These are phyloP conservation scores for Aspergillus asperescens DNA, from an alignment of 495 filamentous ascomycete species.

Conservation along the genomic window DNA sequence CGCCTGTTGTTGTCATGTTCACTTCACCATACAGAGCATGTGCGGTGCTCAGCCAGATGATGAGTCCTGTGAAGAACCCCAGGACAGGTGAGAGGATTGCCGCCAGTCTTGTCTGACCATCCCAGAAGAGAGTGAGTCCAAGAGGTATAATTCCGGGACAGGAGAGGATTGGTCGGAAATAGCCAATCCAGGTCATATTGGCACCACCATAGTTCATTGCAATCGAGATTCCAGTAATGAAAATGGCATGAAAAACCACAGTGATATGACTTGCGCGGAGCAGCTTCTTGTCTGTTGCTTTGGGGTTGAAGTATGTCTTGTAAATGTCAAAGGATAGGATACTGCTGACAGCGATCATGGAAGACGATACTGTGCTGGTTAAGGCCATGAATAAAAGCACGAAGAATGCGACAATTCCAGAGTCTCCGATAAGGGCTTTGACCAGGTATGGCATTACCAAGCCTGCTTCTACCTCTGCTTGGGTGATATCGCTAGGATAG, in stretches of 20 bases:
- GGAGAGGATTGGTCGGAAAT: conserved; percentile 34
- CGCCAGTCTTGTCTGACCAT: conserved; percentile 32
- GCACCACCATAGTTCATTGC: conserved; percentile 37
- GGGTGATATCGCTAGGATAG: conserved; percentile 42
- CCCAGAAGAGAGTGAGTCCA: conserved; percentile 35
- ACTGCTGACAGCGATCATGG: conserved; percentile 45
- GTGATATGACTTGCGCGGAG: conserved; percentile 33
- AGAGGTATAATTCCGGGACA: conserved; percentile 37
- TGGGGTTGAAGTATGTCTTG: conserved; percentile 51
- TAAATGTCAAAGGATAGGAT: conserved; percentile 45
- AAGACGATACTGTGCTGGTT: conserved; percentile 43
- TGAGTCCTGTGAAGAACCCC: conserved; percentile 33
- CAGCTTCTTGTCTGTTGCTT: conserved; percentile 31
- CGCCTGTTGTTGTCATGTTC: conserved; percentile 31
- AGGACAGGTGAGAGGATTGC: conserved; percentile 32
- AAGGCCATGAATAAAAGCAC: conserved; percentile 52
- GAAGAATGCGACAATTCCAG: conserved; percentile 46
- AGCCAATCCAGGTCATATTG: conserved; percentile 41
- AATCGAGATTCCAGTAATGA: conserved; percentile 36
- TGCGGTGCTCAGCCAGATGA: conserved; percentile 33
- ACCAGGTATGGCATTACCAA: conserved; percentile 45
- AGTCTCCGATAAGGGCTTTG: conserved; percentile 45
- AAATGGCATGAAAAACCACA: conserved; percentile 35
- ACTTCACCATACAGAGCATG: conserved; percentile 31
- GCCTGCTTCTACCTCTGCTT: conserved; percentile 39